Percentiles rank a stretch among this genome's conserved stretches.
Conservation (phyloP, 768 basidiomycete genomes). For the Lentinus tigrinus region DNA sequence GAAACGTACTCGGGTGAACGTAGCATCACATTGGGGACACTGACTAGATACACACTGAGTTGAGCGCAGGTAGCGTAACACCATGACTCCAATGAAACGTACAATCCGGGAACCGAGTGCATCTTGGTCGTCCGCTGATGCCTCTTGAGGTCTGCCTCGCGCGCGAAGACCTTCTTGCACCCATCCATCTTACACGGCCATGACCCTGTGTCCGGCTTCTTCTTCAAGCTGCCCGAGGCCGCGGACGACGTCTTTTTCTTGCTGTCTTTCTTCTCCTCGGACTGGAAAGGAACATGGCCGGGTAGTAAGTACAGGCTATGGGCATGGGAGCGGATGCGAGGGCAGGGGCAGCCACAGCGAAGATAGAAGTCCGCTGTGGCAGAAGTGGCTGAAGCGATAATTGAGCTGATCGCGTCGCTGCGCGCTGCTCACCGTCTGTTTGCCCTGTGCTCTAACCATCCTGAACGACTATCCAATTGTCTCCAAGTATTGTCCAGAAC, state of each 20-base stretch:
- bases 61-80: conserved; percentile 5
- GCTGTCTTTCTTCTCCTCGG: conserved; percentile 43
- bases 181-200: conserved; percentile 85
- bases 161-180: conserved; percentile 79
- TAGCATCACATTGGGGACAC: conserved; percentile 79
- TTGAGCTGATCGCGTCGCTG: conserved; percentile 14
- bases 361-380: conserved; percentile 20
- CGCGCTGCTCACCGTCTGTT: conserved; percentile 33
- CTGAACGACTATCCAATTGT: not conserved
- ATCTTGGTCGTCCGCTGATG: conserved; percentile 79
- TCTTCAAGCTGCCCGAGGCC: conserved; percentile 29
- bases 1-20: conserved; percentile 69
- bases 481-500: not conserved
- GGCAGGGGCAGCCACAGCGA: conserved; percentile 22
- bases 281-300: conserved; percentile 22
- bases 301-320: conserved; percentile 1
- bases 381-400: conserved; percentile 30
- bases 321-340: not conserved
- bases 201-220: conserved; percentile 52
- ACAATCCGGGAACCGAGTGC: conserved; percentile 77
- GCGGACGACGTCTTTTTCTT: conserved; percentile 38
- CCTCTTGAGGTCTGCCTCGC: conserved; percentile 79
- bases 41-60: conserved; percentile 13
- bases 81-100: conserved; percentile 29
- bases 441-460: conserved; percentile 30